Percentiles rank a stretch among this genome's conserved stretches.
Evolutionary conservation across 805 yeast species (phyloP).

Genomic region (Hanseniaspora guilliermondii): DNA sequence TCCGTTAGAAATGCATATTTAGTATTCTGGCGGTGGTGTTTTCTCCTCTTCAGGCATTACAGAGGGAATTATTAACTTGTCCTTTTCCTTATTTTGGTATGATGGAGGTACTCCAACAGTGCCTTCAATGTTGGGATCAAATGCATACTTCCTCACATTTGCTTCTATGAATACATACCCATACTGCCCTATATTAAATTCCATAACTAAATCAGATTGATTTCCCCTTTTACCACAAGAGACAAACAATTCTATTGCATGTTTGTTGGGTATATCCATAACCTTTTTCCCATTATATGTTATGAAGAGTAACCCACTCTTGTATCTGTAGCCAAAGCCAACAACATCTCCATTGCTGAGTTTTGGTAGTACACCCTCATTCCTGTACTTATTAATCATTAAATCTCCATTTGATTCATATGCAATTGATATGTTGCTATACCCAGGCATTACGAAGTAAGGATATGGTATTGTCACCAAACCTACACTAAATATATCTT

Average conservation of each 20-base stretch:
- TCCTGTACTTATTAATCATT: slow-evolving; percentile 45
- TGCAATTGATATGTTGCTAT: slow-evolving; percentile 54
- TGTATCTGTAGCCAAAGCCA: slow-evolving; percentile 77
- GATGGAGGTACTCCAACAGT: slow-evolving; percentile 37
- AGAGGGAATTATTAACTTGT: not conserved
- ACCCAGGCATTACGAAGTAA: slow-evolving; percentile 62
- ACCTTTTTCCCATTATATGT: slow-evolving; percentile 88
- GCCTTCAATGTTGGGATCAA: slow-evolving; percentile 34
- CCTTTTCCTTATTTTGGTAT: slow-evolving; percentile 29
- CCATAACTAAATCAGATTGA: slow-evolving; percentile 32
- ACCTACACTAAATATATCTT: slow-evolving; percentile 50
- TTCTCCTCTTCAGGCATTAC: not conserved
- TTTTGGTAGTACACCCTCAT: slow-evolving; percentile 31
- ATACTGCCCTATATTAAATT: slow-evolving; percentile 61
- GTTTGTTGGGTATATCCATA: slow-evolving; percentile 65
- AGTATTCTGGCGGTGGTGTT: slow-evolving; percentile 1
- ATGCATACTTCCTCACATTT: slow-evolving; percentile 76
- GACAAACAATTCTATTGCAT: slow-evolving; percentile 35
- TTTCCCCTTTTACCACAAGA: slow-evolving; percentile 28
- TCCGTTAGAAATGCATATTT: not conserved
- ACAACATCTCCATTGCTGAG: slow-evolving; percentile 78
- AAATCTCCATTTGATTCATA: slow-evolving; percentile 64
- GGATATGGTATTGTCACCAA: slow-evolving; percentile 65
- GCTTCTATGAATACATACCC: slow-evolving; percentile 76
- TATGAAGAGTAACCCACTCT: slow-evolving; percentile 76